phyloP scores from a whole-genome alignment of 1,139 yeast genomes.

The Diutina pseudorugosa region DNA sequence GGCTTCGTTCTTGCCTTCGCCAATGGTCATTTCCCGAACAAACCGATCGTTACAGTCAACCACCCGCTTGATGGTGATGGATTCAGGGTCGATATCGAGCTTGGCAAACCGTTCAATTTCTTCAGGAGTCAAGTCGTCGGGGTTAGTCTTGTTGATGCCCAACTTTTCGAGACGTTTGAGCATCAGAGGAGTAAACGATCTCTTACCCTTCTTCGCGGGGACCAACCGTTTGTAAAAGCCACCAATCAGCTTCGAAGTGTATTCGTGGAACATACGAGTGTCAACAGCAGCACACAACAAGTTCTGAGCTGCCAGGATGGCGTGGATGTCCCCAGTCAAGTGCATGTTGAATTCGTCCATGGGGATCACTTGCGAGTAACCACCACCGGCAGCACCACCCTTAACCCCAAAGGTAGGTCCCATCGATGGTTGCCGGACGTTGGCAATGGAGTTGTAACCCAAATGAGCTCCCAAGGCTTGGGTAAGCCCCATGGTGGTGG shows the following conservation, averaged over 20 bases:
- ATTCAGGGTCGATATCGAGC: slow-evolving; percentile 84
- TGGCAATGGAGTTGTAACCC: slow-evolving; percentile 70
- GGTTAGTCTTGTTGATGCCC: slow-evolving; percentile 72
- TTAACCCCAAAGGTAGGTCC: slow-evolving; percentile 98
- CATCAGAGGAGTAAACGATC: slow-evolving; percentile 74
- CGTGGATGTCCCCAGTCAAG: slow-evolving; percentile 96
- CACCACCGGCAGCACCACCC: slow-evolving; percentile 99
- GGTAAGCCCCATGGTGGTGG: slow-evolving; percentile 93
- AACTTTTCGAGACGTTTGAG: slow-evolving; percentile 65
- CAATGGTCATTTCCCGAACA: slow-evolving; percentile 82
- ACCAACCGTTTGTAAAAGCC: slow-evolving; percentile 71
- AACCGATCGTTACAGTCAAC: slow-evolving; percentile 94
- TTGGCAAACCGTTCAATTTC: slow-evolving; percentile 70
- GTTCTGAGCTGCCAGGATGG: slow-evolving; percentile 92
- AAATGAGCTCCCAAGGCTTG: slow-evolving; percentile 94
- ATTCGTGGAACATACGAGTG: slow-evolving; percentile 95
- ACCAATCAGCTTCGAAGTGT: slow-evolving; percentile 82
- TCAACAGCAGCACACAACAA: slow-evolving; percentile 95
- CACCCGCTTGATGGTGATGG: slow-evolving; percentile 94
- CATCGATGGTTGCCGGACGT: slow-evolving; percentile 97
- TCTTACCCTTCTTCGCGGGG: slow-evolving; percentile 73
- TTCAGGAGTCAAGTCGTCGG: slow-evolving; percentile 70
- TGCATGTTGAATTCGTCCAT: slow-evolving; percentile 99
- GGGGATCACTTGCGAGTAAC: slow-evolving; percentile 95
- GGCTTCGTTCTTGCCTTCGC: slow-evolving; percentile 84